A percentile compares a stretch with the other conserved stretches of the same genome.
Conservation (phyloP, 2,329 filamentous ascomycete species). For the Leptographium wingfieldii region DNA sequence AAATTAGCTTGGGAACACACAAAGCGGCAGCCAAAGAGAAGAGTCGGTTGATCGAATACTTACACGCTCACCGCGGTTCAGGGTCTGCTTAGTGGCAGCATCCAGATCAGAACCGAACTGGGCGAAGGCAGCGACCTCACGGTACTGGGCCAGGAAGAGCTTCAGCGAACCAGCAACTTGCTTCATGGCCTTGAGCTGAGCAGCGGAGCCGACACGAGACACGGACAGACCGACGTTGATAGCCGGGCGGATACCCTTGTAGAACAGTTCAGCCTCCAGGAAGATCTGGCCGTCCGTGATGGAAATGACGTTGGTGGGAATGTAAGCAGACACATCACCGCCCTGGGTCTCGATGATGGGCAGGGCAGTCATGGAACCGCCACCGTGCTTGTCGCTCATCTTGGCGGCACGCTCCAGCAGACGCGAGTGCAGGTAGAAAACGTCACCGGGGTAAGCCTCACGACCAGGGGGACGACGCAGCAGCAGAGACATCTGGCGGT, state of each 20-base stretch:
- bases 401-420: slow-evolving; percentile 98
- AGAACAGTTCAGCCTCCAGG: slow-evolving; percentile 98
- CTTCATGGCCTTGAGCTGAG: slow-evolving; percentile 99
- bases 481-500: slow-evolving; percentile 97
- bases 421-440: slow-evolving; percentile 99
- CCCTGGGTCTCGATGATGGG: slow-evolving; percentile 99
- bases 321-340: slow-evolving; percentile 99
- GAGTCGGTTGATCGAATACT: slow-evolving; percentile 23
- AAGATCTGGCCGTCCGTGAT: slow-evolving; percentile 99
- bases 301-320: slow-evolving; percentile 99
- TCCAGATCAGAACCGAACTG: slow-evolving; percentile 99
- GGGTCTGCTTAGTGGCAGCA: slow-evolving; percentile 96
- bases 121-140: slow-evolving; percentile 98
- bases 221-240: slow-evolving; percentile 99
- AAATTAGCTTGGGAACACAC: slow-evolving; percentile 3
- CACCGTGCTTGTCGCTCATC: slow-evolving; percentile 91
- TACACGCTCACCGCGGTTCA: slow-evolving; percentile 95
- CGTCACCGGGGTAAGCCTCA: slow-evolving; percentile 98
- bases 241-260: slow-evolving; percentile 99
- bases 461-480: slow-evolving; percentile 95
- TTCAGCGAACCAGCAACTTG: slow-evolving; percentile 99
- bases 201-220: slow-evolving; percentile 98
- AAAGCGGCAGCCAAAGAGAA: not conserved
- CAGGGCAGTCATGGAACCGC: slow-evolving; percentile 92
- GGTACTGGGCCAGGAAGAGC: slow-evolving; percentile 99